phyloP scores from a whole-genome alignment of 352 stramenopile genomes.

The Peronospora belbahrii region DNA sequence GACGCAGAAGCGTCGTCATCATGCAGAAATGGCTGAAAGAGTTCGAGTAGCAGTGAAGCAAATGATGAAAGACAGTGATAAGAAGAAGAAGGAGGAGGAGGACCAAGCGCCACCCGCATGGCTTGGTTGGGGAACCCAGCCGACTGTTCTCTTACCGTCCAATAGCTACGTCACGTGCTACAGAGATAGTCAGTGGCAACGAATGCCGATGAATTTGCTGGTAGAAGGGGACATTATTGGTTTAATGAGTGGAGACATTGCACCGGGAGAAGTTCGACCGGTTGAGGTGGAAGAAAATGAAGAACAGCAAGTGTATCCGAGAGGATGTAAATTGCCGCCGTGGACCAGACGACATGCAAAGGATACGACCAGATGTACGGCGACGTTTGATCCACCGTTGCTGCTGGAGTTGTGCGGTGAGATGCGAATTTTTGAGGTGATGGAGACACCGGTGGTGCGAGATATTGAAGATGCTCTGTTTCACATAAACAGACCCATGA shows the following conservation, averaged over 20 bases:
- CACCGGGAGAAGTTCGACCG: conserved; percentile 49
- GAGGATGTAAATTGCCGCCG: conserved; percentile 55
- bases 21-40: conserved; percentile 72
- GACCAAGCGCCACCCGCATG: conserved; percentile 11
- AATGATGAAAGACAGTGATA: conserved; percentile 26
- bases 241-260: conserved; percentile 79
- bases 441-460: conserved; percentile 70
- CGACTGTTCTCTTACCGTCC: conserved; percentile 62
- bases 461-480: conserved; percentile 79
- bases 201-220: conserved; percentile 76
- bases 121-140: conserved; percentile 16
- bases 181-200: conserved; percentile 71
- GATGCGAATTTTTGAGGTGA: conserved; percentile 83
- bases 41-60: conserved; percentile 59
- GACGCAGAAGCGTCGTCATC: conserved; percentile 57
- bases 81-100: conserved; percentile 6
- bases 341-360: conserved; percentile 33
- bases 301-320: conserved; percentile 30
- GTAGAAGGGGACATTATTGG: conserved; percentile 73
- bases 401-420: conserved; percentile 76
- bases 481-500: conserved; percentile 55
- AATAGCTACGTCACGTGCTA: conserved; percentile 78
- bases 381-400: conserved; percentile 67
- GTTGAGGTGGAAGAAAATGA: conserved; percentile 15
- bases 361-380: conserved; percentile 57